A percentile compares a stretch with the other conserved stretches of the same genome.
phyloP scores from a whole-genome alignment of 2,329 filamentous ascomycete species.

The Penicillium freii region DNA sequence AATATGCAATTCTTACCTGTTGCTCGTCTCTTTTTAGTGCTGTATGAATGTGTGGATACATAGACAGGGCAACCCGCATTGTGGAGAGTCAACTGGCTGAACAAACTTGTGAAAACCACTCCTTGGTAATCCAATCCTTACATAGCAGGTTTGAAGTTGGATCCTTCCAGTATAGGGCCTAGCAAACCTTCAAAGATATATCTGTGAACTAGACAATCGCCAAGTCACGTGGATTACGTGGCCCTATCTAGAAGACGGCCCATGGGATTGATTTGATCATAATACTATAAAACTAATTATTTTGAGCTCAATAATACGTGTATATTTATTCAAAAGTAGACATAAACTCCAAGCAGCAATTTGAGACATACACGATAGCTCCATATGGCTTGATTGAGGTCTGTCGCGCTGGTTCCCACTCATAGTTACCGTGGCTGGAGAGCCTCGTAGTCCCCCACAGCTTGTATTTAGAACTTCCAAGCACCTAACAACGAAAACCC shows the following conservation, averaged over 20 bases:
- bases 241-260: background rate
- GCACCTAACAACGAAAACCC: background rate
- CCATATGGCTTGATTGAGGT: background rate
- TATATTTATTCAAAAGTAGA: background rate
- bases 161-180: too few relatives aligned
- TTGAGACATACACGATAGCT: background rate
- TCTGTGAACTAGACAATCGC: background rate
- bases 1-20: too few relatives aligned
- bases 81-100: too few relatives aligned
- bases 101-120: too few relatives aligned
- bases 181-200: background rate
- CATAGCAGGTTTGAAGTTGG: background rate
- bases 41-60: background rate
- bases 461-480: background rate
- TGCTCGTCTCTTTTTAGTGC: too few relatives aligned
- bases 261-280: background rate
- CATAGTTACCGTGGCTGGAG: background rate
- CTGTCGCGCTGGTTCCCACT: background rate
- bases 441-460: background rate
- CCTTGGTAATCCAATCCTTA: background rate
- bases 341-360: rapidly evolving
- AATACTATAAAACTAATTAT: too few relatives aligned
- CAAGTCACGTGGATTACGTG: background rate
- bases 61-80: background rate
- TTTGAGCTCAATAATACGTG: background rate